phyloP scores from a whole-genome alignment of 305 asterid species.

The Fraxinus velutina region DNA sequence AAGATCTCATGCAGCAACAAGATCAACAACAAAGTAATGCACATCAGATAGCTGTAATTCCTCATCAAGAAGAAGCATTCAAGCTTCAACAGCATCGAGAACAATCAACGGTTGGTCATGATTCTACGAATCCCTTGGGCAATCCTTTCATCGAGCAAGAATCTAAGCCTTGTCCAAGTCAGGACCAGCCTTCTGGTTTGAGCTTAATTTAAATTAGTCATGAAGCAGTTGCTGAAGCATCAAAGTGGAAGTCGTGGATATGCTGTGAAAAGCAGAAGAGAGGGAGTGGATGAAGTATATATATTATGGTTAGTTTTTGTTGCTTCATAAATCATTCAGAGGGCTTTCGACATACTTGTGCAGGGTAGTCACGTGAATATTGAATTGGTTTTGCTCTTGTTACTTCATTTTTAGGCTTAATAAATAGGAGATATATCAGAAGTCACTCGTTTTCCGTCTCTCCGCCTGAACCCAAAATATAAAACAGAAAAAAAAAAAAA shows the following conservation, averaged over 20 bases:
- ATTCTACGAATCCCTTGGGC: conserved; percentile 31
- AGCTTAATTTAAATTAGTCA: conserved; percentile 34
- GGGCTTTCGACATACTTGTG: background rate
- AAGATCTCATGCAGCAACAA: conserved; percentile 20
- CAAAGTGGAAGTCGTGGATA: background rate
- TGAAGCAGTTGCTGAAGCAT: conserved; percentile 1
- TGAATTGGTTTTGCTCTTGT: background rate
- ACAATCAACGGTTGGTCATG: conserved; percentile 20
- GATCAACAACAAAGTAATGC: conserved; percentile 18
- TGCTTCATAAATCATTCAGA: background rate
- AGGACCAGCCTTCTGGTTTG: conserved; percentile 24
- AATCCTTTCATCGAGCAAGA: conserved; percentile 50
- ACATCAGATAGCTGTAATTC: conserved; percentile 22
- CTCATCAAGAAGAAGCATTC: conserved; percentile 21
- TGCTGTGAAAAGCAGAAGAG: background rate
- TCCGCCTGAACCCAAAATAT: background rate
- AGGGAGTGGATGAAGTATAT: background rate
- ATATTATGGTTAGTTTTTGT: background rate
- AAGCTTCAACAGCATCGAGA: conserved; percentile 24
- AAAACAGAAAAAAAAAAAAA: background rate
- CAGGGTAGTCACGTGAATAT: background rate
- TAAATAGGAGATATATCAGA: background rate
- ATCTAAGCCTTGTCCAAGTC: conserved; percentile 28
- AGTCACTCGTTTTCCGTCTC: background rate
- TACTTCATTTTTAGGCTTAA: background rate